Conservation (phyloP, 2,329 filamentous ascomycete genomes). For the Elsinoe perseae region DNA sequence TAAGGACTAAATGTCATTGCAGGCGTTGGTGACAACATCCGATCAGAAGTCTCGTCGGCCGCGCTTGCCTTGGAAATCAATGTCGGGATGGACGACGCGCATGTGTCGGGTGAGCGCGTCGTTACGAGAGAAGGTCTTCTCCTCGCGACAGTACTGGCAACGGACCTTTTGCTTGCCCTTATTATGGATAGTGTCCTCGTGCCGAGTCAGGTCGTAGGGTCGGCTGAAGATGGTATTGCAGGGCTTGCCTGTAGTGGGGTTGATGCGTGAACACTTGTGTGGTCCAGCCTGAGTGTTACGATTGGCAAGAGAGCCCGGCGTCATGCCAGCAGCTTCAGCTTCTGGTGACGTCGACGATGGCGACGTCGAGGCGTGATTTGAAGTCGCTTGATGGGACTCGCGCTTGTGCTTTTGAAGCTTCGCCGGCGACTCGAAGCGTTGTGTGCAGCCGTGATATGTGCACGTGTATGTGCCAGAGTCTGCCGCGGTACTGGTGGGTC, state of each 20-base stretch:
- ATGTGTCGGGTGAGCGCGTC: slow-evolving; percentile 93
- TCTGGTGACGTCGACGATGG: slow-evolving; percentile 22
- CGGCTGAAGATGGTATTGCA: slow-evolving; percentile 92
- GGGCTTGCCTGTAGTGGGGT: slow-evolving; percentile 88
- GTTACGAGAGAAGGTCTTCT: slow-evolving; percentile 93
- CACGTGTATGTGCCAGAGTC: slow-evolving; percentile 91
- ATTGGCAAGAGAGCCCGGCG: slow-evolving; percentile 48
- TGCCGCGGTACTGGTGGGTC: slow-evolving; percentile 59
- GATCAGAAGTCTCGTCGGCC: slow-evolving; percentile 27
- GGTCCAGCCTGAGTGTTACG: slow-evolving; percentile 87
- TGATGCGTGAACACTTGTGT: slow-evolving; percentile 86
- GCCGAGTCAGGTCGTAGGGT: slow-evolving; percentile 90
- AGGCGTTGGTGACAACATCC: background rate
- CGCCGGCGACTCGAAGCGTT: slow-evolving; percentile 79
- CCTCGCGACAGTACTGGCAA: slow-evolving; percentile 85
- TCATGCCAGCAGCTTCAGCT: slow-evolving; percentile 36
- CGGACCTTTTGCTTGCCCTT: slow-evolving; percentile 88
- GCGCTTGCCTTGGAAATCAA: slow-evolving; percentile 68
- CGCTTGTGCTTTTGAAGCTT: slow-evolving; percentile 93
- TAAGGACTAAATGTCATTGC: background rate
- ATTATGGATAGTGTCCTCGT: slow-evolving; percentile 97
- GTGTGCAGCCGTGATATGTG: slow-evolving; percentile 83
- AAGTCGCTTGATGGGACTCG: slow-evolving; percentile 70
- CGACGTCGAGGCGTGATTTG: slow-evolving; percentile 26
- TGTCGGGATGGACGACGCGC: slow-evolving; percentile 84